These are phyloP conservation scores for Ceratocystis cacaofunesta DNA, from an alignment of 2,329 filamentous ascomycete species.

Conservation along the genomic window DNA sequence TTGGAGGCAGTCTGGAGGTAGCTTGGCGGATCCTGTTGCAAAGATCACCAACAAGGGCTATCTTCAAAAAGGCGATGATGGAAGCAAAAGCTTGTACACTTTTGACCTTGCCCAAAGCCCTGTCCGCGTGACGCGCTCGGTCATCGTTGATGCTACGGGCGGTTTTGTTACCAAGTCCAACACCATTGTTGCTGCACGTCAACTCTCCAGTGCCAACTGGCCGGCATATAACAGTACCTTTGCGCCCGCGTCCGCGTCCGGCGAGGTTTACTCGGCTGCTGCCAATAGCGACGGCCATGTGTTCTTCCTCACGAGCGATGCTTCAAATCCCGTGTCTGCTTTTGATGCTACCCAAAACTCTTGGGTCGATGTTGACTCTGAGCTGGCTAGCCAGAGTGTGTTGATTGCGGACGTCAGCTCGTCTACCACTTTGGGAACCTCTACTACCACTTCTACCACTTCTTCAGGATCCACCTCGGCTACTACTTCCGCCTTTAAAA, in stretches of 20 bases:
- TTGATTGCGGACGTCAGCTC: constrained; percentile 23
- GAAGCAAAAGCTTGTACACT: constrained; percentile 61
- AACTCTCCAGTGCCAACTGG: constrained; percentile 49
- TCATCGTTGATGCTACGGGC: constrained; percentile 49
- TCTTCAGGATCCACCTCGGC: constrained; percentile 22
- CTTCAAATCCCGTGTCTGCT: constrained; percentile 52
- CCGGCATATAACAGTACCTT: constrained; percentile 63
- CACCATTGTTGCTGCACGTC: constrained; percentile 25
- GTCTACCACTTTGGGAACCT: constrained; percentile 22
- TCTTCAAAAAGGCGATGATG: constrained; percentile 57
- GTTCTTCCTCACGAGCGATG: constrained; percentile 63
- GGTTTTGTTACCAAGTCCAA: constrained; percentile 33
- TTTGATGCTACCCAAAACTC: constrained; percentile 62
- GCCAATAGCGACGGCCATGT: constrained; percentile 50
- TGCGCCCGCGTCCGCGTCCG: constrained; percentile 45
- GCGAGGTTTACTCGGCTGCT: constrained; percentile 59
- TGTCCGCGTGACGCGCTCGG: constrained; percentile 56
- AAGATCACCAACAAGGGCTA: constrained; percentile 47
- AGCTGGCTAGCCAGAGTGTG: constrained; percentile 39
- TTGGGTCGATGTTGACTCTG: constrained; percentile 58
- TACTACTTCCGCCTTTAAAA: constrained; percentile 18
- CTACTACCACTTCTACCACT: constrained; percentile 22
- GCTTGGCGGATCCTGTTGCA: constrained; percentile 44
- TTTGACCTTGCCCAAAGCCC: constrained; percentile 64
- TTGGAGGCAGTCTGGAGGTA: constrained; percentile 54